Evolutionary conservation across 768 basidiomycete species (phyloP).

Genomic region (Lactarius trivialis): DNA sequence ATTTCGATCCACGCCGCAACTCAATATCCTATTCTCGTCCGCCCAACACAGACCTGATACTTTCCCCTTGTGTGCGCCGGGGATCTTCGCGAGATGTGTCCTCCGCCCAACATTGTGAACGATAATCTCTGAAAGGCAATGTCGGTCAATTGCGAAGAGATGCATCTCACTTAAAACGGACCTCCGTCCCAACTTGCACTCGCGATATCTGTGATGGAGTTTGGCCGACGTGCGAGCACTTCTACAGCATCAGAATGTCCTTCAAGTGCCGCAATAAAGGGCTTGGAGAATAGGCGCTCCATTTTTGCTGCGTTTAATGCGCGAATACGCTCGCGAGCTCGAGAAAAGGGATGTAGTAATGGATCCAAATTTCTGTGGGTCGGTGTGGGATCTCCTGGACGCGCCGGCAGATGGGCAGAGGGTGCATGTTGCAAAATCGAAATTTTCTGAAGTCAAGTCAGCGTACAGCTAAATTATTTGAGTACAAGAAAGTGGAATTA

Average conservation of each 20-base stretch:
- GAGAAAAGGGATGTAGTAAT: conserved; percentile 90
- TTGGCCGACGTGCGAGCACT: conserved; percentile 12
- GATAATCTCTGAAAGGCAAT: conserved; percentile 57
- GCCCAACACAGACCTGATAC: conserved; percentile 77
- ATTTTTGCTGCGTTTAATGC: conserved; percentile 95
- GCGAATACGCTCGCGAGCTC: conserved; percentile 86
- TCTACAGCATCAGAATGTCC: conserved; percentile 54
- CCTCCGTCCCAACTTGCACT: conserved; percentile 89
- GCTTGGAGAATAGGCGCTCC: conserved; percentile 97
- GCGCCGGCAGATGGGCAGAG: conserved; percentile 60
- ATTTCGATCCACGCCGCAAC: conserved; percentile 77
- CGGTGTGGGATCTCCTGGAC: conserved; percentile 81
- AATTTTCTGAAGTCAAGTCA: conserved; percentile 54
- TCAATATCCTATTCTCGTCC: conserved; percentile 54
- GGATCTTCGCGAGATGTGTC: conserved; percentile 47
- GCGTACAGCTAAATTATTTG: background rate
- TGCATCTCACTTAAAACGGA: conserved; percentile 92
- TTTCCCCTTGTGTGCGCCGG: conserved; percentile 77
- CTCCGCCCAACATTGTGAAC: conserved; percentile 71
- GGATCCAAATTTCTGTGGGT: conserved; percentile 90
- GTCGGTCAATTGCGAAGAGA: conserved; percentile 43
- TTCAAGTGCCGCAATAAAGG: conserved; percentile 83
- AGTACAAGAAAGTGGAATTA: background rate
- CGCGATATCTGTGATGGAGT: conserved; percentile 29
- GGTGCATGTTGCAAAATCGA: conserved; percentile 81